These are phyloP conservation scores for Picea abies DNA, from an alignment of 83 land plant species.

Conservation along the genomic window DNA sequence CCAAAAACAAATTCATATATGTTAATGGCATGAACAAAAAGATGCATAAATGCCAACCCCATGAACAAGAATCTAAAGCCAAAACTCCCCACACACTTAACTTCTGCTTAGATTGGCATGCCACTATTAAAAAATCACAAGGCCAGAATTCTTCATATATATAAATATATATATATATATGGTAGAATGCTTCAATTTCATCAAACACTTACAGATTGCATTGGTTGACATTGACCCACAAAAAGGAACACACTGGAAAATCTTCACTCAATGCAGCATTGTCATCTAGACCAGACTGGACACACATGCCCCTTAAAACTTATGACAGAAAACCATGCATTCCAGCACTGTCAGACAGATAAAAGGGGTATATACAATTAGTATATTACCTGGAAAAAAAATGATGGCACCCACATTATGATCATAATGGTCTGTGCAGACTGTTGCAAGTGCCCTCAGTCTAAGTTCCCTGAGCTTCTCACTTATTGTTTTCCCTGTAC, in stretches of 20 bases:
- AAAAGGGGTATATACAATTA: not conserved
- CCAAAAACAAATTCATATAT: not conserved
- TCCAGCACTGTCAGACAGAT: not conserved
- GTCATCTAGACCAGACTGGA: not conserved
- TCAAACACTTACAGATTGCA: conserved; percentile 6
- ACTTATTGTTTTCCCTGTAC: not conserved
- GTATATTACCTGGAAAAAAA: conserved; percentile 12
- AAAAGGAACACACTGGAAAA: not conserved
- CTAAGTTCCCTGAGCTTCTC: not conserved
- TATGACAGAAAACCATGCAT: not conserved
- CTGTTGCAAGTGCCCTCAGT: not conserved
- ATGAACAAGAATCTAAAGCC: conserved; percentile 2
- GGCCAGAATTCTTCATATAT: not conserved
- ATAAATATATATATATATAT: not conserved
- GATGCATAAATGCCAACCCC: conserved; percentile 8
- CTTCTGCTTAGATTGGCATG: not conserved
- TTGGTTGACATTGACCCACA: conserved; percentile 9
- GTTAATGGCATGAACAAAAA: conserved; percentile 1
- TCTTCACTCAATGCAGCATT: not conserved
- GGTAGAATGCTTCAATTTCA: not conserved
- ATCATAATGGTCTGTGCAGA: conserved; percentile 18
- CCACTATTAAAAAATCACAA: not conserved
- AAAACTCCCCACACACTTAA: not conserved
- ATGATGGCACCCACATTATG: conserved; percentile 14
- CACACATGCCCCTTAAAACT: not conserved